Conservation (phyloP, 1,284 basidiomycete species). For the Cryptococcus depauperatus region DNA sequence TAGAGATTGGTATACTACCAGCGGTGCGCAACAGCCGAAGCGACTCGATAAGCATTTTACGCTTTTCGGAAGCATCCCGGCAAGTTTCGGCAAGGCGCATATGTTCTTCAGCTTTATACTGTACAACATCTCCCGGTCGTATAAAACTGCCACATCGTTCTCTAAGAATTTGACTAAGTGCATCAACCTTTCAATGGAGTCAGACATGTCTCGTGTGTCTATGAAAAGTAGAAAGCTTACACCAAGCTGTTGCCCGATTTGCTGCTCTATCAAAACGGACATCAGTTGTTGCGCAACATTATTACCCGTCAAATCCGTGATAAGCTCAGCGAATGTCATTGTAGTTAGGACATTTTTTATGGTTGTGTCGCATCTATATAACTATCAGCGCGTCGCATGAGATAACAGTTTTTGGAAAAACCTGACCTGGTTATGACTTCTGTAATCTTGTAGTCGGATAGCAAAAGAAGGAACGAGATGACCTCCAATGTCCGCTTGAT, state of each 20-base stretch:
- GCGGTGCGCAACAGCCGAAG: conserved; percentile 83
- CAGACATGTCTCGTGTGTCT: not conserved
- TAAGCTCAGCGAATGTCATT: conserved; percentile 74
- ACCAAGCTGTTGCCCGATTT: conserved; percentile 90
- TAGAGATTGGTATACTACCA: conserved; percentile 71
- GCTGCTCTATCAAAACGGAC: conserved; percentile 92
- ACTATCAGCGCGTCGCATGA: not conserved
- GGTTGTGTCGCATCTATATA: conserved; percentile 34
- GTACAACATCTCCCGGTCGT: conserved; percentile 92
- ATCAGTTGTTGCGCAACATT: conserved; percentile 79
- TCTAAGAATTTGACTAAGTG: conserved; percentile 88
- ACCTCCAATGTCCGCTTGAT: conserved; percentile 79
- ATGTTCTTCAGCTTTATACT: conserved; percentile 97
- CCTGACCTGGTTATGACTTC: conserved; percentile 72
- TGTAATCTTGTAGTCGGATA: conserved; percentile 84
- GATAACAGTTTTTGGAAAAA: conserved; percentile 1
- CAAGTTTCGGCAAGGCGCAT: conserved; percentile 83
- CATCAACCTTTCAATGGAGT: conserved; percentile 66
- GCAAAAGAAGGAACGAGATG: conserved; percentile 81
- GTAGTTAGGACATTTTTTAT: conserved; percentile 59
- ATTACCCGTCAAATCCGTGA: conserved; percentile 73
- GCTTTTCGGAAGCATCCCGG: conserved; percentile 60
- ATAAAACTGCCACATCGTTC: conserved; percentile 95
- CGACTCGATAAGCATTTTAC: conserved; percentile 70
- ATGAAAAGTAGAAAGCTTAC: conserved; percentile 49